phyloP scores from a whole-genome alignment of 305 asterid species.

The Caryopteris hybrid region DNA sequence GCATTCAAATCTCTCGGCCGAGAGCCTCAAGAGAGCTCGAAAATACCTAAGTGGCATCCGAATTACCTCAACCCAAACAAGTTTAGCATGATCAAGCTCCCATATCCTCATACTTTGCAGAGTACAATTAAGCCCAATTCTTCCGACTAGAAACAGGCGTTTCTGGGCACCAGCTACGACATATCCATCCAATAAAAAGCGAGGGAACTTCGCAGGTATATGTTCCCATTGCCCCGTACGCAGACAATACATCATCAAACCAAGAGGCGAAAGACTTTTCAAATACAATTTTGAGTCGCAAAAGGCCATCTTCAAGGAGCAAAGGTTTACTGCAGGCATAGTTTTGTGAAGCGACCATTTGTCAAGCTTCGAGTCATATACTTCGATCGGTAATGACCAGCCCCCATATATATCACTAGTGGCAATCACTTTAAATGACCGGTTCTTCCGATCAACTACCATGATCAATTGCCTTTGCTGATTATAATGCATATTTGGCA shows the following conservation, averaged over 20 bases:
- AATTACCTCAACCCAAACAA: conserved; percentile 82
- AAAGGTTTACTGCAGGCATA: conserved; percentile 94
- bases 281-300: conserved; percentile 87
- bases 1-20: conserved; percentile 97
- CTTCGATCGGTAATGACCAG: conserved; percentile 82
- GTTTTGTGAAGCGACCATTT: conserved; percentile 88
- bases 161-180: conserved; percentile 85
- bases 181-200: conserved; percentile 91
- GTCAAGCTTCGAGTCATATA: conserved; percentile 75
- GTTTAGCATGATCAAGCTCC: conserved; percentile 87
- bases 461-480: conserved; percentile 92
- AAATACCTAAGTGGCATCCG: conserved; percentile 93
- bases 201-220: conserved; percentile 93
- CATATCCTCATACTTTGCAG: conserved; percentile 96
- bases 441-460: conserved; percentile 77
- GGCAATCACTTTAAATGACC: conserved; percentile 87
- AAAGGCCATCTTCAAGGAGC: conserved; percentile 98
- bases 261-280: conserved; percentile 95
- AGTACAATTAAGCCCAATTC: conserved; percentile 88
- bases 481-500: conserved; percentile 87
- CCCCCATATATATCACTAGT: conserved; percentile 87
- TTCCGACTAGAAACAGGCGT: conserved; percentile 85
- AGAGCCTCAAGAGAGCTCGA: conserved; percentile 83
- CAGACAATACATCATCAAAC: conserved; percentile 85
- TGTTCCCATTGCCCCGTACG: conserved; percentile 94